phyloP scores from a whole-genome alignment of 2,329 filamentous ascomycete genomes.

The Hypoxylon sp. region DNA sequence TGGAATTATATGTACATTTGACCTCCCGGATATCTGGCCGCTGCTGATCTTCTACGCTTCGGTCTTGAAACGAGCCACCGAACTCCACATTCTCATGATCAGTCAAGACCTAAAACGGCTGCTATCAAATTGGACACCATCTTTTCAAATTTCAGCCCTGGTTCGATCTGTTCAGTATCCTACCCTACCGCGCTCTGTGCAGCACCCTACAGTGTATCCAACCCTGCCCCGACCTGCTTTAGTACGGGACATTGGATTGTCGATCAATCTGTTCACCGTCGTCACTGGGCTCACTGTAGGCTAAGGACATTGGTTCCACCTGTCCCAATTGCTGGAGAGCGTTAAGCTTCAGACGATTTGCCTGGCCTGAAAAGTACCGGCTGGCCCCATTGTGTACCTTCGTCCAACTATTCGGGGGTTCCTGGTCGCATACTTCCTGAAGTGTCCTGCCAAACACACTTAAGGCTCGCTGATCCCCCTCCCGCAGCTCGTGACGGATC shows the following conservation, averaged over 20 bases:
- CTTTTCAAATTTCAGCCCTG: slow-evolving; percentile 52
- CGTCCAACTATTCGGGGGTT: slow-evolving; percentile 52
- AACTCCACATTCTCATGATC: slow-evolving; percentile 56
- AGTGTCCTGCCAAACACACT: slow-evolving; percentile 62
- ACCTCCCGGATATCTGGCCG: slow-evolving; percentile 54
- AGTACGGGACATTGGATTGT: slow-evolving; percentile 66
- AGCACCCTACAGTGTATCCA: slow-evolving; percentile 51
- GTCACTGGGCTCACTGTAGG: slow-evolving; percentile 59
- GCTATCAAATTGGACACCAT: slow-evolving; percentile 56
- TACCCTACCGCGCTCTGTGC: slow-evolving; percentile 49
- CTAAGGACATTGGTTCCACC: slow-evolving; percentile 56
- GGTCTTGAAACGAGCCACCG: slow-evolving; percentile 57
- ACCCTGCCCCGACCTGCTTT: slow-evolving; percentile 63
- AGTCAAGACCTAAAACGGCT: slow-evolving; percentile 55
- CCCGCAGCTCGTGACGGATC: slow-evolving; percentile 57
- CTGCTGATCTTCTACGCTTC: slow-evolving; percentile 57
- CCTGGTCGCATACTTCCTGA: slow-evolving; percentile 57
- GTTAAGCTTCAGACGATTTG: slow-evolving; percentile 61
- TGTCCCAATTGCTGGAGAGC: slow-evolving; percentile 61
- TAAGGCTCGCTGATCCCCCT: slow-evolving; percentile 74
- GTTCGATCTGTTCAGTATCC: slow-evolving; percentile 51
- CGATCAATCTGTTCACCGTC: slow-evolving; percentile 68
- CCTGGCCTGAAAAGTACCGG: slow-evolving; percentile 57
- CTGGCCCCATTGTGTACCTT: slow-evolving; percentile 58
- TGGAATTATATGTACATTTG: slow-evolving; percentile 48